Base-by-base conservation (phyloP, 208 protist species). In the Leishmania turanica region DNA sequence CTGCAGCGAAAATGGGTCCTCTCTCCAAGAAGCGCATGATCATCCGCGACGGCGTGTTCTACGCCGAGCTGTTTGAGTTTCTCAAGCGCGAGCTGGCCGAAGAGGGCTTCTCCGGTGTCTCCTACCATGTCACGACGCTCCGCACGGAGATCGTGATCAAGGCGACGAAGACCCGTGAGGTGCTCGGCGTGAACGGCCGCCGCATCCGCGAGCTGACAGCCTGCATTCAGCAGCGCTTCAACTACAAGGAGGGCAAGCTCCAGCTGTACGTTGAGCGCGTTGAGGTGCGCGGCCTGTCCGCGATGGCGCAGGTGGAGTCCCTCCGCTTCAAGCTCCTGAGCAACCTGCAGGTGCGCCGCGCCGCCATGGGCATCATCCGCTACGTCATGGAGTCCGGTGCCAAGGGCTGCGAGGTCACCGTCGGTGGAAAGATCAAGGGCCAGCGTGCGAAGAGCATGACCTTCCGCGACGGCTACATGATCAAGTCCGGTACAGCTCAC, bases 31-130 rank as follows among this genome's bases (percentile, higher is more conserved):
- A 97, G 93, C 93, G 95, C 70, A 92, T 99, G 98, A 99, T 99
- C 91, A 95, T 99, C 71, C 96, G 96, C 84, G 99, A 99, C 88
- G 99, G 99, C 86, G 97, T 99, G 53, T 99, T 99, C 95, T 99
- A 99, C 93, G 99, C 99, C 80, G 99, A 99, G 95, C 96, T 99
- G 73, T 99, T 99, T 93, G 99, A 99, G 91, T 99, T 99, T 80
- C 93, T 99, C 65, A 99, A 97, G 81, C 94, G 98, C 85, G 99
- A 88, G 92, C 96, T 99, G 34, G 95, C 95, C 74, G 98, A 99
- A 88, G 99, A 99, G 74, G 99, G 99, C 84, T 97, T 97, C 91
- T 94, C 92, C 69, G 99, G 99, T 71, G 98, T 99, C 34, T 98
- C 99, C 88, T 95, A 99, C 85, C 97, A 98, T 82, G 91, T 97